Conservation (phyloP, 2,329 filamentous ascomycete species). For the Aureobasidium musti region DNA sequence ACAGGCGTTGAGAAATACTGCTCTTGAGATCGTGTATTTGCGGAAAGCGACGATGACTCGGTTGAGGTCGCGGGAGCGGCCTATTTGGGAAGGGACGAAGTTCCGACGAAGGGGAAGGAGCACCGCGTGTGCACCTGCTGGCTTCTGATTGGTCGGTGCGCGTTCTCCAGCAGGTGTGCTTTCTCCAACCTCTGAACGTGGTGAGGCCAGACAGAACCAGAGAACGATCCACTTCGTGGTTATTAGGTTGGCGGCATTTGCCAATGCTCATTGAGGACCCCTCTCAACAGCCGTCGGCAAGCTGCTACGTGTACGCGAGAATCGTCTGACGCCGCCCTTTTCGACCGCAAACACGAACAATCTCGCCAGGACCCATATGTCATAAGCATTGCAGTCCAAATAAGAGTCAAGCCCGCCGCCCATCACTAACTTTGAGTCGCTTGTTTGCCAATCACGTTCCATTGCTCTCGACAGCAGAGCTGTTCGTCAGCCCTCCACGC, state of each 20-base stretch:
- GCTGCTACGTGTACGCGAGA: slow-evolving; percentile 24
- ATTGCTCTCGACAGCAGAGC: not conserved
- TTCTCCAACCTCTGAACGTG: slow-evolving; percentile 25
- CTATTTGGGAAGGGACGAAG: slow-evolving; percentile 6
- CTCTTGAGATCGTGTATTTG: not conserved
- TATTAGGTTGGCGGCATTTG: slow-evolving; percentile 25
- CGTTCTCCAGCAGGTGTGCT: slow-evolving; percentile 11
- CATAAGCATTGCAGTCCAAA: slow-evolving; percentile 9
- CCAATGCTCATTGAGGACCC: slow-evolving; percentile 26
- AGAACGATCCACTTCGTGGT: slow-evolving; percentile 27
- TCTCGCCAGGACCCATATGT: slow-evolving; percentile 20
- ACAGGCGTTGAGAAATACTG: slow-evolving; percentile 14
- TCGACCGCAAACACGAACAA: slow-evolving; percentile 13
- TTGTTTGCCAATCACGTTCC: slow-evolving; percentile 7
- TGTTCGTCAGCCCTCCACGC: slow-evolving; percentile 6
- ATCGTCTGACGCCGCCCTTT: slow-evolving; percentile 25
- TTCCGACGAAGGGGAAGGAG: not conserved
- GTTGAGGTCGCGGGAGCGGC: not conserved
- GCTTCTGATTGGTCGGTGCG: slow-evolving; percentile 2
- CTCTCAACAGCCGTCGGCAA: slow-evolving; percentile 28
- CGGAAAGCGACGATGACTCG: slow-evolving; percentile 1
- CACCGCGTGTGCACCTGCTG: too few species aligned
- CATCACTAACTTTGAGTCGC: slow-evolving; percentile 11
- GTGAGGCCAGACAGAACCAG: slow-evolving; percentile 3
- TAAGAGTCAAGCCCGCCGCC: slow-evolving; percentile 21